phyloP scores from a whole-genome alignment of 768 basidiomycete species.

The Cubamyces lactineus region DNA sequence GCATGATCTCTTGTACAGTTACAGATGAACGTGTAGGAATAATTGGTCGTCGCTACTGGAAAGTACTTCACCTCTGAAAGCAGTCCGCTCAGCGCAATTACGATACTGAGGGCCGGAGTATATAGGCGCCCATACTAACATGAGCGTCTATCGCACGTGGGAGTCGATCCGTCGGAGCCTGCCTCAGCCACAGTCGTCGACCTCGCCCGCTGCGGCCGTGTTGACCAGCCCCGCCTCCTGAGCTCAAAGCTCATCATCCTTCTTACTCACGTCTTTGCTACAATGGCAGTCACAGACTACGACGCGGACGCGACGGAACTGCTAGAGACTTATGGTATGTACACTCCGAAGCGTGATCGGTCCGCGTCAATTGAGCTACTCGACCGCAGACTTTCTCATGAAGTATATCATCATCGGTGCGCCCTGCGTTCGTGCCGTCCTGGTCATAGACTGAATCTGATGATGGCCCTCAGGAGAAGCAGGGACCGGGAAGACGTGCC shows the following conservation, averaged over 20 bases:
- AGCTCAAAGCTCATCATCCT: conserved; percentile 10
- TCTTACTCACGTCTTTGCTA: not conserved
- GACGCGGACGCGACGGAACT: conserved; percentile 88
- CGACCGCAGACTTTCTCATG: conserved; percentile 81
- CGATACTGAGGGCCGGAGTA: too few relatives aligned
- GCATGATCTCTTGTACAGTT: conserved; percentile 13
- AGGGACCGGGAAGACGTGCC: conserved; percentile 95
- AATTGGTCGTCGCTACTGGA: not conserved
- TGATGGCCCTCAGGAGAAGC: conserved; percentile 72
- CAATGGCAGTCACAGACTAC: conserved; percentile 48
- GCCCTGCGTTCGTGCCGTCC: conserved; percentile 24
- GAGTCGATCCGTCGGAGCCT: conserved; percentile 4
- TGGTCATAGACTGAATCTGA: not conserved
- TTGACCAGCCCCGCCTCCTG: conserved; percentile 13
- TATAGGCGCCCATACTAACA: not conserved
- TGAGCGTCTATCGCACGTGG: conserved; percentile 13
- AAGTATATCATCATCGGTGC: conserved; percentile 97
- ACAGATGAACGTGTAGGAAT: conserved; percentile 1
- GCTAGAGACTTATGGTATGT: conserved; percentile 88
- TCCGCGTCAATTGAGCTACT: conserved; percentile 5
- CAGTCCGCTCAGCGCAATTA: too few relatives aligned
- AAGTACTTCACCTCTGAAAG: too few relatives aligned
- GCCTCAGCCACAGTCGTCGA: conserved; percentile 25
- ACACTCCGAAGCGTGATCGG: not conserved
- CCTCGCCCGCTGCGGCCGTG: conserved; percentile 21